Evolutionary conservation across 1,284 basidiomycete species (phyloP), one percentile per base, ranked within the genome.

Genomic region (Stygiomarasmius scandens): DNA sequence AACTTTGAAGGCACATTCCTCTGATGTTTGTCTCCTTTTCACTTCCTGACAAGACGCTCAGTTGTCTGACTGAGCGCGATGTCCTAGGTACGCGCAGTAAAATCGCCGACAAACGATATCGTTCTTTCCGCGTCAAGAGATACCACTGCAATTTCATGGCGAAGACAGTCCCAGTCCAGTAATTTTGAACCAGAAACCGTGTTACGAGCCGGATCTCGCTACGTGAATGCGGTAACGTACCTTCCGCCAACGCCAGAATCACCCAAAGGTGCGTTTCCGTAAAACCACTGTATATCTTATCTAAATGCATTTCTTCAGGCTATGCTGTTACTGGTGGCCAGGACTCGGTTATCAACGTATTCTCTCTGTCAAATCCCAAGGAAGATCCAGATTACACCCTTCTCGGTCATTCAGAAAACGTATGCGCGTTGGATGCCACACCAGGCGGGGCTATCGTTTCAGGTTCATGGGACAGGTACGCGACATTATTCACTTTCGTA

Each of bases 391-490:
- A 82, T 63, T 92, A 87, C 73, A 84, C 86, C n/a, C 81, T 96
- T 24, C 69, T 95, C 49, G 97, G 96, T 32, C 97, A 99, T 72
- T 83, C 85, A 5, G 88, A 90, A 54, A 99, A 99, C 68, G 85
- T 99, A 14, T 99, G 96, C 72, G 82, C 94, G 24, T 77, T 99
- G 59, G 83, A 93, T 68, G 83, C 86, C 4, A 83, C 84, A 20
- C 71, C 82, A 11, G 79, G 81, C 55, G 92, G 92, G 5, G 79
- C 84, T 56, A 86, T 96, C 59, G 86, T 96, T 56, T 96, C 94
- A n/a, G 96, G 96, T 20, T 96, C 94, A 58, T 99, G 96, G 96
- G 97, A 99, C 75, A 90, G 83, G 94, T 95, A 68, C 73, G 88
- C 73, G 16, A 14, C 11, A 60, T 23, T n/a, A 55, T 45, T 46